Conservation (phyloP, 768 basidiomycete genomes). For the Panaeolus cyanescens region DNA sequence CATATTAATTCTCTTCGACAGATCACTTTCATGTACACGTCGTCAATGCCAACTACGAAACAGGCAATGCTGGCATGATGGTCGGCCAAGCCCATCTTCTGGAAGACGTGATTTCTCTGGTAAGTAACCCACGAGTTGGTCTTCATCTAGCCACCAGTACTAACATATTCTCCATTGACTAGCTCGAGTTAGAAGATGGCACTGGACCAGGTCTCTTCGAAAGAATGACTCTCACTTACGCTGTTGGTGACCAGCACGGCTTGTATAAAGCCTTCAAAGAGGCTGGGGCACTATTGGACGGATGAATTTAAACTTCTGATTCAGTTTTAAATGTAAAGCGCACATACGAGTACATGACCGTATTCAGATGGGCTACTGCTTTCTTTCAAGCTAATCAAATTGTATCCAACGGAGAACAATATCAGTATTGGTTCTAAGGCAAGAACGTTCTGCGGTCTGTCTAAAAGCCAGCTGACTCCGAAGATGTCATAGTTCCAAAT, state of each 20-base stretch:
- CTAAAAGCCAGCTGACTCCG: too few species aligned
- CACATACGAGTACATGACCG: too few species aligned
- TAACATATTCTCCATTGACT: background rate
- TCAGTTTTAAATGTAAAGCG: too few species aligned
- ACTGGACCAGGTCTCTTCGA: constrained; percentile 59
- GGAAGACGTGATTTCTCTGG: constrained; percentile 89
- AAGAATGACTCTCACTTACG: constrained; percentile 78
- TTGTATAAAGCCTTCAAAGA: constrained; percentile 15
- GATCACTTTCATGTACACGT: constrained; percentile 97
- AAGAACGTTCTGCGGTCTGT: too few species aligned
- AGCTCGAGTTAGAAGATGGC: constrained; percentile 63
- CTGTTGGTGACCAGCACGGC: constrained; percentile 78
- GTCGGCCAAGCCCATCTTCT: constrained; percentile 93
- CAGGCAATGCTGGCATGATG: constrained; percentile 66
- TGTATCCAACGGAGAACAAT: too few species aligned
- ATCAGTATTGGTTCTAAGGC: too few species aligned
- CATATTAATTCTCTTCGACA: constrained; percentile 25
- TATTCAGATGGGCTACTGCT: too few species aligned
- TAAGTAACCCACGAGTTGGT: constrained; percentile 38
- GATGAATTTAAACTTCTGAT: too few species aligned
- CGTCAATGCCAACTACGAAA: constrained; percentile 69
- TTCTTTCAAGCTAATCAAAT: too few species aligned
- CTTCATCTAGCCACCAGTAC: background rate
- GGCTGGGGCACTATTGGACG: too few species aligned
- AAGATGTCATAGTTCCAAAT: too few species aligned